Conservation (phyloP, 2,329 filamentous ascomycete genomes). For the Akanthomyces dipterigenus region DNA sequence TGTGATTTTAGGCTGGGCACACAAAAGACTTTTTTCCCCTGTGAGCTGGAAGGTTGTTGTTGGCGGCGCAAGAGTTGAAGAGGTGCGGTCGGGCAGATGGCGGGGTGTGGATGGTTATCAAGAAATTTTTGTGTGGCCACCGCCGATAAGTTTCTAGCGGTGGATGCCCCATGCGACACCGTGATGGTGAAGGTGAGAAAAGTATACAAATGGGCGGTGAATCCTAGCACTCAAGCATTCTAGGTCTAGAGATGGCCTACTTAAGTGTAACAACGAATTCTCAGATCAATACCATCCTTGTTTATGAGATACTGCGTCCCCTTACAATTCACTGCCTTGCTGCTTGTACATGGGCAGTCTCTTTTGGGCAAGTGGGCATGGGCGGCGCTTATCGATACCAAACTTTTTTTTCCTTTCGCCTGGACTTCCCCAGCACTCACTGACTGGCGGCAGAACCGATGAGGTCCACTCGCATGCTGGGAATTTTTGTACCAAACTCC, state of each 20-base stretch:
- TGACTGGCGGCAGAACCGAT: background rate
- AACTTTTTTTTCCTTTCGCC: constrained; percentile 4
- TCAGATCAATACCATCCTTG: too few species aligned
- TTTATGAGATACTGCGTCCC: background rate
- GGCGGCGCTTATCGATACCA: constrained; percentile 6
- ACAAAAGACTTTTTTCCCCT: background rate
- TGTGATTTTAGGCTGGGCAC: background rate
- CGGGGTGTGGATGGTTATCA: constrained; percentile 25
- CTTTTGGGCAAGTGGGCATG: constrained; percentile 6
- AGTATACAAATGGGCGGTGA: too few species aligned
- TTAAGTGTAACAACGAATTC: too few species aligned
- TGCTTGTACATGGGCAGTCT: background rate
- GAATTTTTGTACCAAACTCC: background rate
- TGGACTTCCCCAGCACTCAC: background rate
- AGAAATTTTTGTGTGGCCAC: constrained; percentile 18
- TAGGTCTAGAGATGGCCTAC: too few species aligned
- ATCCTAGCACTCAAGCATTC: too few species aligned
- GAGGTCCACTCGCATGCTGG: background rate
- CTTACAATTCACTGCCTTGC: background rate
- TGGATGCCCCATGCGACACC: constrained; percentile 5
- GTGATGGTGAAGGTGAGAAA: background rate
- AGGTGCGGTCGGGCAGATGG: constrained; percentile 20
- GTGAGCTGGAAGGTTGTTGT: background rate
- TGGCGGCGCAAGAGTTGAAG: constrained; percentile 22
- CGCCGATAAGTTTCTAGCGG: constrained; percentile 12